Evolutionary conservation across 202 grass and related monocot species (phyloP).

Genomic region (Schoenoplectus tabernaemontani): DNA sequence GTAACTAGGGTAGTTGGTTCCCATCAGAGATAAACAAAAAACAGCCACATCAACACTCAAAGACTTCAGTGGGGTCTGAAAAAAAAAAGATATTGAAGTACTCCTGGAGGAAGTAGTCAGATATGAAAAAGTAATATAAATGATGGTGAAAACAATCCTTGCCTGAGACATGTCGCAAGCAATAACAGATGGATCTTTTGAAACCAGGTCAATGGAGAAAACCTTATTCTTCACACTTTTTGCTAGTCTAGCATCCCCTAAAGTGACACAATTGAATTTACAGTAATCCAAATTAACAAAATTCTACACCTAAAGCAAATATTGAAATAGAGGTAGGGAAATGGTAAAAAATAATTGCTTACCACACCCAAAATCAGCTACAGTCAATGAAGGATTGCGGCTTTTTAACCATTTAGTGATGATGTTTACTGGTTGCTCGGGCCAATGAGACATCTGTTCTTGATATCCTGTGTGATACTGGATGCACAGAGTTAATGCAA

Average conservation of each 20-base stretch:
- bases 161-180: slow-evolving; percentile 98
- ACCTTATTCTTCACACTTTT: slow-evolving; percentile 97
- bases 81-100: not conserved
- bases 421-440: slow-evolving; percentile 75
- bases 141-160: slow-evolving; percentile 20
- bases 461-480: slow-evolving; percentile 99
- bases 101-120: not conserved
- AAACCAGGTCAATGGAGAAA: slow-evolving; percentile 92
- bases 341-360: slow-evolving; percentile 24
- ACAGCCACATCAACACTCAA: slow-evolving; percentile 79
- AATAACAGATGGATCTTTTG: slow-evolving; percentile 75
- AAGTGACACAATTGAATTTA: slow-evolving; percentile 2
- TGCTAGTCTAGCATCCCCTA: slow-evolving; percentile 64
- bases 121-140: not conserved
- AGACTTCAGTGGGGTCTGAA: slow-evolving; percentile 67
- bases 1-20: slow-evolving; percentile 72
- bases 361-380: slow-evolving; percentile 99
- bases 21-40: slow-evolving; percentile 98
- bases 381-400: slow-evolving; percentile 46
- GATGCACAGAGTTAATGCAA: slow-evolving; percentile 37
- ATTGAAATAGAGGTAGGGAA: not conserved
- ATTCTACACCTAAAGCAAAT: slow-evolving; percentile 9
- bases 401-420: slow-evolving; percentile 84
- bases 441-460: slow-evolving; percentile 93
- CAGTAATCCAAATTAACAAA: not conserved